Evolutionary conservation across 257 asterid species (phyloP), one percentile per base, ranked within the genome.

Genomic region (Osmanthus fragrans): DNA sequence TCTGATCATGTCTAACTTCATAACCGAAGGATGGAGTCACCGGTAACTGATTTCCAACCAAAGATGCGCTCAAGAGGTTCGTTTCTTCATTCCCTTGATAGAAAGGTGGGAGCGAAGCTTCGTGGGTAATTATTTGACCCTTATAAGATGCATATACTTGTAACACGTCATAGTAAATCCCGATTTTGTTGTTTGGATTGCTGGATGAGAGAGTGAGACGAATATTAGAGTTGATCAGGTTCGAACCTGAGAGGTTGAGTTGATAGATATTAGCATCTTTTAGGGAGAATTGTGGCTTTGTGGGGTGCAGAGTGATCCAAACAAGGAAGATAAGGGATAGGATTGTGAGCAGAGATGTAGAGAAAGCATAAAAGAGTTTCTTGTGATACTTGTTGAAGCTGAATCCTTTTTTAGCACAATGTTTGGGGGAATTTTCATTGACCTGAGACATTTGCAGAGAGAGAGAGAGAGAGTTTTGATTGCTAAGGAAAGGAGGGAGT

Each of bases 151-250:
- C 97, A 72, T 87, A 92, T 0, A 94, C 60, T 0, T 82, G 82
- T 56, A 94, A 70, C 4, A 84, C 88, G 34, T 94, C 98, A 82
- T 91, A 94, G 90, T 85, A 92, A 16, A 94, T 88, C 0, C 96
- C 96, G 5, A 94, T 93, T 72, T 89, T 92, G 76, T 79, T 86
- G 88, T 92, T 94, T 0, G 98, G 97, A 65, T 94, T 94, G 42
- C 37, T 72, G 85, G 97, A 88, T 4, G 79, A 80, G 70, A 94
- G 86, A 0, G 98, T 94, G 68, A 91, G 80, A 33, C 87, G 96
- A 25, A 95, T 87, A 19, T 98, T 90, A 72, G 96, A 88, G 78
- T 91, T 93, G 76, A 93, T 93, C 29, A 91, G 91, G 77, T 92
- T 90, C 0, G 91, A 85, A 0, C 78, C 73, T 0, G 93, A 73